Conservation (phyloP, 2,329 filamentous ascomycete species). For the Epichloe aotearoae region DNA sequence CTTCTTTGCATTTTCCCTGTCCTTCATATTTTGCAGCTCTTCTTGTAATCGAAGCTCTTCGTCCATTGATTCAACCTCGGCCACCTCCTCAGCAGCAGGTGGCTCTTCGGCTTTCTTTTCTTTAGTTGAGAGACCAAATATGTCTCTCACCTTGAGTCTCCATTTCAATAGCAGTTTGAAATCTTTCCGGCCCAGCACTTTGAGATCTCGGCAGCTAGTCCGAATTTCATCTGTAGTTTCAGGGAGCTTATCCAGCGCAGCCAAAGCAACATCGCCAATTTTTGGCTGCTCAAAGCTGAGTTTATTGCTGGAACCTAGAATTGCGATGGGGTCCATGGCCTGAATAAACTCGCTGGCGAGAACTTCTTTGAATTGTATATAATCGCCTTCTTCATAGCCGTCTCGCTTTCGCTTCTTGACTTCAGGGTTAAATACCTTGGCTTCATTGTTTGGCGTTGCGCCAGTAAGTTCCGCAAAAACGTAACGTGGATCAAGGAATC, state of each 20-base stretch:
- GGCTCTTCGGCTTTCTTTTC: conserved; percentile 50
- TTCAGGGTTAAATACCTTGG: conserved; percentile 95
- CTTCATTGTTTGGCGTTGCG: conserved; percentile 84
- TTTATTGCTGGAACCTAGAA: conserved; percentile 75
- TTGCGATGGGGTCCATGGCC: conserved; percentile 81
- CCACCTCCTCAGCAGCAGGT: conserved; percentile 43
- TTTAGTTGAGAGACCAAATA: conserved; percentile 62
- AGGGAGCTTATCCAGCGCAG: conserved; percentile 71
- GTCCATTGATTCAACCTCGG: conserved; percentile 79
- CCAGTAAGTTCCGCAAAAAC: conserved; percentile 82
- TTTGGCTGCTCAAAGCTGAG: conserved; percentile 69
- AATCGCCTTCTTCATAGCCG: conserved; percentile 94
- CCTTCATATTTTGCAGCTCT: conserved; percentile 69
- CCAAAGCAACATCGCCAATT: conserved; percentile 74
- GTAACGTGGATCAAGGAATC: conserved; percentile 75
- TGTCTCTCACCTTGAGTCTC: conserved; percentile 78
- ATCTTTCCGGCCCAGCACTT: conserved; percentile 84
- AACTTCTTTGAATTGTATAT: conserved; percentile 80
- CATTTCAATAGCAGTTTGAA: conserved; percentile 84
- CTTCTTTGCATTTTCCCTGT: conserved; percentile 61
- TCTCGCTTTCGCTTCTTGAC: conserved; percentile 95
- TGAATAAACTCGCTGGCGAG: conserved; percentile 88
- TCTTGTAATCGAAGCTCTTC: conserved; percentile 86
- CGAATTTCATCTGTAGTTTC: conserved; percentile 78
- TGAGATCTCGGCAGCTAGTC: conserved; percentile 67